phyloP scores from a whole-genome alignment of 176 grass and related monocot species.

The Miscanthus lutarioriparius region DNA sequence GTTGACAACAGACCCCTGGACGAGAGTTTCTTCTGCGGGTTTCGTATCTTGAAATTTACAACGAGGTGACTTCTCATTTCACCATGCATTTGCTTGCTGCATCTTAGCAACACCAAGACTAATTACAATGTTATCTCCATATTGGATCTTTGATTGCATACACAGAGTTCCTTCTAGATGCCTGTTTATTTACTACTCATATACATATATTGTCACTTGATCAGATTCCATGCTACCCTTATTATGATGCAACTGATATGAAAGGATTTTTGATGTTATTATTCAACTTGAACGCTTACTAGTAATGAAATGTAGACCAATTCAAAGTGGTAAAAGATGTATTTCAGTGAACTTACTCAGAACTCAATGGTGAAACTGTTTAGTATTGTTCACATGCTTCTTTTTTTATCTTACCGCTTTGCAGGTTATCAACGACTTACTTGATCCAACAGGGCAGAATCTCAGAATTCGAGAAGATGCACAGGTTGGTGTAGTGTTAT shows the following conservation, averaged over 20 bases:
- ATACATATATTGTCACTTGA: constrained; percentile 12
- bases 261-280: constrained; percentile 30
- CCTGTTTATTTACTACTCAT: constrained; percentile 17
- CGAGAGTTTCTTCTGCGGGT: constrained; percentile 98
- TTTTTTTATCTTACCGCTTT: constrained; percentile 33
- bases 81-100: constrained; percentile 28
- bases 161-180: background rate
- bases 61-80: constrained; percentile 70
- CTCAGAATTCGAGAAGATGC: constrained; percentile 95
- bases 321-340: constrained; percentile 22
- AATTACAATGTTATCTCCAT: background rate
- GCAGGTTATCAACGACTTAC: constrained; percentile 97
- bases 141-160: constrained; percentile 19
- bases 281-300: constrained; percentile 1
- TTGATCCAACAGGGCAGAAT: constrained; percentile 93
- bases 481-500: constrained; percentile 53
- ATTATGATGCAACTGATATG: constrained; percentile 22
- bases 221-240: background rate
- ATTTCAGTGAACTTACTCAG: background rate
- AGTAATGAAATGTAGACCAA: constrained; percentile 13
- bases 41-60: constrained; percentile 99
- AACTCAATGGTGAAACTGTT: background rate
- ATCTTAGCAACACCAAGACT: background rate
- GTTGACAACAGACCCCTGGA: constrained; percentile 77
- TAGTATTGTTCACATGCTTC: background rate